Conservation (phyloP, 352 stramenopile genomes). For the Pythium angustatum region DNA sequence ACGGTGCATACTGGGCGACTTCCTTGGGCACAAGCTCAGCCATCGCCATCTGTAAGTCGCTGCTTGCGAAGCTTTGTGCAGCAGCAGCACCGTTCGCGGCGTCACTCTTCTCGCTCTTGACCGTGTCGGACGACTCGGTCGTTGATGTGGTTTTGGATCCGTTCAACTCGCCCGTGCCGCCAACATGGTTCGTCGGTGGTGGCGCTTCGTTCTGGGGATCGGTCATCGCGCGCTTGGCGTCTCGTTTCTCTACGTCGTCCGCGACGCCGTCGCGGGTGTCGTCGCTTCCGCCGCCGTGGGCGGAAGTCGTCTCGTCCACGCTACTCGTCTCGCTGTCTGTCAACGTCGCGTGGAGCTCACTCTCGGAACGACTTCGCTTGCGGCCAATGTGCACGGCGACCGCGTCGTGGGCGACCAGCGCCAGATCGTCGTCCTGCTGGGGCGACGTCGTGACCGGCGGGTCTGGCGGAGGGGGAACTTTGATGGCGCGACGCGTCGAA, state of each 20-base stretch:
- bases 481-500: slow-evolving; percentile 21
- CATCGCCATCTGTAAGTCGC: slow-evolving; percentile 16
- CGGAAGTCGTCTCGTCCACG: slow-evolving; percentile 6
- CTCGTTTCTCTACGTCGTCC: not conserved
- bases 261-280: slow-evolving; percentile 2
- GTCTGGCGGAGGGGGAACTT: not conserved
- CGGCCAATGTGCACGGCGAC: slow-evolving; percentile 18
- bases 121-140: not conserved
- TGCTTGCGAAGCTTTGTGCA: too few species aligned
- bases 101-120: slow-evolving; percentile 3
- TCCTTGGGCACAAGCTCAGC: slow-evolving; percentile 48
- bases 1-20: slow-evolving; percentile 65
- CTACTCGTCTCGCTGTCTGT: slow-evolving; percentile 16
- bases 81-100: not conserved
- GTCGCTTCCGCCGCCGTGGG: slow-evolving; percentile 5
- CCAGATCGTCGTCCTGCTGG: slow-evolving; percentile 12
- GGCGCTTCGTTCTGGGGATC: slow-evolving; percentile 16
- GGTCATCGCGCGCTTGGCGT: slow-evolving; percentile 22
- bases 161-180: slow-evolving; percentile 5
- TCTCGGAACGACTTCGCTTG: slow-evolving; percentile 26
- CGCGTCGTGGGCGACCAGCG: slow-evolving; percentile 15
- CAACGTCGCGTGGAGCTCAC: slow-evolving; percentile 18
- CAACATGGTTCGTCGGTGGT: slow-evolving; percentile 10
- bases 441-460: slow-evolving; percentile 22
- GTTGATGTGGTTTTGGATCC: not conserved